These are phyloP conservation scores for Cercospora berteroae DNA, from an alignment of 2,329 filamentous ascomycete species.

Conservation along the genomic window DNA sequence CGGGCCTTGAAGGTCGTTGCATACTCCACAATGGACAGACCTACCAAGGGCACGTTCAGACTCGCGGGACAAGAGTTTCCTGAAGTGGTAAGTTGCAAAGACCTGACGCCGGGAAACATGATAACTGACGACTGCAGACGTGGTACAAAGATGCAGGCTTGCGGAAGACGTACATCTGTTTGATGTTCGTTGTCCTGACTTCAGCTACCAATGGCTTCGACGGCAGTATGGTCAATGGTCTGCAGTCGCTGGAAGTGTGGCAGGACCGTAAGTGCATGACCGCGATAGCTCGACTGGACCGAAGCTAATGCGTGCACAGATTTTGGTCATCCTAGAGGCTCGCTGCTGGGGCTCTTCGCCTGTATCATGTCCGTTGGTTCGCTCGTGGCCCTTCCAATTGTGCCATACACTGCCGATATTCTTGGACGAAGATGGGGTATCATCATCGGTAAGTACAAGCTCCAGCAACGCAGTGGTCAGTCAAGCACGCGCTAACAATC, in stretches of 20 bases:
- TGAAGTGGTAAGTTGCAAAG: constrained; percentile 21
- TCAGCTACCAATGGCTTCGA: constrained; percentile 50
- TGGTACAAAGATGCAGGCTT: constrained; percentile 37
- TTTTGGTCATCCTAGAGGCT: constrained; percentile 35
- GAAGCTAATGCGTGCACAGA: constrained; percentile 12
- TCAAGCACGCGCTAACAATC: background rate
- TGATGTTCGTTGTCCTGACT: constrained; percentile 37
- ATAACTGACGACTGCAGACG: constrained; percentile 17
- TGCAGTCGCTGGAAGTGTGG: constrained; percentile 51
- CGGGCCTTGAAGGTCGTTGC: background rate
- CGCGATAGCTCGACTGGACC: background rate
- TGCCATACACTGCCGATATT: constrained; percentile 50
- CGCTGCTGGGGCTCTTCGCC: constrained; percentile 46
- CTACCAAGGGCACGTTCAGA: constrained; percentile 36
- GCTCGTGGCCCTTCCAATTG: constrained; percentile 49
- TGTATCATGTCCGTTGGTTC: constrained; percentile 53
- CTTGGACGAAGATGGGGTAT: constrained; percentile 50
- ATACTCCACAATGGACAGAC: constrained; percentile 32
- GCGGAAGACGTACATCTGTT: constrained; percentile 35
- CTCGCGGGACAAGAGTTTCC: constrained; percentile 35
- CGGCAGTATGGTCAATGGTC: constrained; percentile 52
- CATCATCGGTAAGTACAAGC: constrained; percentile 49
- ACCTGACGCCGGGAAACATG: background rate
- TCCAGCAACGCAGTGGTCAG: too few species aligned
- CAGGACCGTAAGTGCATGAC: constrained; percentile 37